These are phyloP conservation scores for Colletotrichum sublineola DNA, from an alignment of 2,329 filamentous ascomycete species.

Conservation along the genomic window DNA sequence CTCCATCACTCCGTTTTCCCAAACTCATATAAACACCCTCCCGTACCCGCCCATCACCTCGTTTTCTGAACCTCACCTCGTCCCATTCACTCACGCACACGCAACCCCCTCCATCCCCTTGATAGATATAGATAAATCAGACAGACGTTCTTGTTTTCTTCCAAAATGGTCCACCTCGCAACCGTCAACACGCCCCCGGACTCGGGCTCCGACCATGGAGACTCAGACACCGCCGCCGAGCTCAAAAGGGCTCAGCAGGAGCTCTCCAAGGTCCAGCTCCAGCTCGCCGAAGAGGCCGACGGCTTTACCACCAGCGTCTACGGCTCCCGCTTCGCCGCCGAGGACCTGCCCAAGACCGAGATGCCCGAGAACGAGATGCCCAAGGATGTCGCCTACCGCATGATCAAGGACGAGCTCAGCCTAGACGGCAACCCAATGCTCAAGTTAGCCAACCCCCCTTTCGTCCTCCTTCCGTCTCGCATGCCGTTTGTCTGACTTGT, in stretches of 20 bases:
- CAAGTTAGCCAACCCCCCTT: conserved; percentile 66
- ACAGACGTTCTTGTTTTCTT: too few relatives aligned
- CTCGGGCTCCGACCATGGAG: conserved; percentile 30
- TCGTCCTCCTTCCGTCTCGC: background rate
- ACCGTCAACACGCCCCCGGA: conserved; percentile 35
- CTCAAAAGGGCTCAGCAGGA: conserved; percentile 29
- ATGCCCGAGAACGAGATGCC: conserved; percentile 96
- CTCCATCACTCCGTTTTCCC: background rate
- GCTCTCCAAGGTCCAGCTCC: conserved; percentile 44
- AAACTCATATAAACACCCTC: conserved; percentile 19
- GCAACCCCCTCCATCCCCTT: too few relatives aligned
- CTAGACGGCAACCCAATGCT: conserved; percentile 93
- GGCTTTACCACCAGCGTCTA: conserved; percentile 85
- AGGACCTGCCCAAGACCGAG: conserved; percentile 84
- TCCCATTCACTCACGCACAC: background rate
- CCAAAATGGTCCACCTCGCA: conserved; percentile 39
- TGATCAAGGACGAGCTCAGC: conserved; percentile 96
- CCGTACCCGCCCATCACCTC: background rate
- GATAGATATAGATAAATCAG: too few relatives aligned
- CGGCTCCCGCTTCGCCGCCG: conserved; percentile 84
- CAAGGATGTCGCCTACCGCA: conserved; percentile 89
- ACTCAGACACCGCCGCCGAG: conserved; percentile 16
- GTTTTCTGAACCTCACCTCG: background rate
- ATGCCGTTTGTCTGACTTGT: background rate
- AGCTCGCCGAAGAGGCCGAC: conserved; percentile 66